Evolutionary conservation across 306 rosid species (phyloP).

Genomic region (Acacia confusa): DNA sequence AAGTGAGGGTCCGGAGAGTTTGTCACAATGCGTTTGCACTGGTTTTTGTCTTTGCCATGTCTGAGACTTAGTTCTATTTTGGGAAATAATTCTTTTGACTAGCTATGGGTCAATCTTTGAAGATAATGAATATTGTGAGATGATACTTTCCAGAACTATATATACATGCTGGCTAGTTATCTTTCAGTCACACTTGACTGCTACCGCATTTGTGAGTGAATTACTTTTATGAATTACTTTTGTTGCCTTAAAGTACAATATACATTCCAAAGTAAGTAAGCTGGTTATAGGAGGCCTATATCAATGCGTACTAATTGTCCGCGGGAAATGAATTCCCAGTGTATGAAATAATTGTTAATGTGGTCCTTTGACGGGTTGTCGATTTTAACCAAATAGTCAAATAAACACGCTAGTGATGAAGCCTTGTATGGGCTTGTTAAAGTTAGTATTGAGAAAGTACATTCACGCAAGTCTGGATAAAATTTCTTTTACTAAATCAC

Average conservation of each 20-base stretch:
- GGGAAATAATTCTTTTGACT: conserved; percentile 40
- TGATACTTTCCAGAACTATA: conserved; percentile 28
- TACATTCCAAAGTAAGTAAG: neutral
- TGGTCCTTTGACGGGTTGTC: neutral
- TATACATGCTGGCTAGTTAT: conserved; percentile 6
- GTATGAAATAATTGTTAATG: too few species aligned
- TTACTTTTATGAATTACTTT: too few species aligned
- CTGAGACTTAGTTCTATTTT: conserved; percentile 35
- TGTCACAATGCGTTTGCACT: conserved; percentile 49
- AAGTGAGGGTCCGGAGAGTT: conserved; percentile 49
- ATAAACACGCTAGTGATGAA: too few species aligned
- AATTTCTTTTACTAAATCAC: too few species aligned
- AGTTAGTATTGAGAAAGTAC: too few species aligned
- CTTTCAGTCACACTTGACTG: conserved; percentile 4
- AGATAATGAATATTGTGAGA: conserved; percentile 38
- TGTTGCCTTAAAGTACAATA: neutral
- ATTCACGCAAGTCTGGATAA: too few species aligned
- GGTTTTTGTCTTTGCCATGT: conserved; percentile 34
- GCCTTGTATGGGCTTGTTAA: too few species aligned
- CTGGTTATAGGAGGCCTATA: neutral
- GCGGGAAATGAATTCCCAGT: neutral
- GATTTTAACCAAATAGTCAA: too few species aligned
- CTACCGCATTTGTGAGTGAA: conserved; percentile 21
- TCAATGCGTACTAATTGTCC: neutral
- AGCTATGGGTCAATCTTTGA: conserved; percentile 36